Evolutionary conservation across 2,329 filamentous ascomycete species (phyloP), one percentile per base, ranked within the genome.

Genomic region (Colletotrichum eremochloae): DNA sequence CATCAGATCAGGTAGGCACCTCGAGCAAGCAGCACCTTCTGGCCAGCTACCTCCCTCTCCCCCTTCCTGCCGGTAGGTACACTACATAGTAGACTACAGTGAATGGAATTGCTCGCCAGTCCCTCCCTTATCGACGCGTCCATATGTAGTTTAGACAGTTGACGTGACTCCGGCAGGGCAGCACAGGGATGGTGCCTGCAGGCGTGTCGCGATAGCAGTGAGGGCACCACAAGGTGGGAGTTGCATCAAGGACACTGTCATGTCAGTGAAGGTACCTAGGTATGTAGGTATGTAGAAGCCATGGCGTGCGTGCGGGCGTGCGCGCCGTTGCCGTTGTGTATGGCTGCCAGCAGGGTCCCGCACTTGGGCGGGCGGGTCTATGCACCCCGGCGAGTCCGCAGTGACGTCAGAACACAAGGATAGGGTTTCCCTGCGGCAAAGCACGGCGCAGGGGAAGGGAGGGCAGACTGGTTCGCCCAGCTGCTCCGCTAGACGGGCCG

Each of bases 401-500:
- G 65, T 72, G 69, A 72, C 69, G 69, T 72, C 69, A 72, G 12
- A 1, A 0, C 1, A 6, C 11, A 38, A 63, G 44, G 53, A 20
- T 7, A 44, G 42, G 15, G 42, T 20, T 6, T 14, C 24, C 33
- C 24, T 24, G 55, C 38, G 53, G 56, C 46, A 11, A 36, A 29
- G 44, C 46, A 24, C 42, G 12, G 33, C 12, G 5, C 11, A 33
- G 9, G 7, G n/a, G 5, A 9, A 33, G 9, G 7, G n/a, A 36
- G 46, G 11, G 12, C 36, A n/a, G 15, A 53, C 33, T 63, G 61
- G 61, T 24, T 36, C 1, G 53, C 24, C 18, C 1, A 44, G 48
- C 15, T 48, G 46, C 63, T 71, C 68, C 55, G 56, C 31, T 29
- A 67, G 56, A 67, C 68, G 68, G 68, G 40, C 68, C 68, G 68